Percentiles rank a stretch among this genome's conserved stretches.
Evolutionary conservation across 2,329 filamentous ascomycete genomes (phyloP).

Genomic region (Verticillium longisporum): DNA sequence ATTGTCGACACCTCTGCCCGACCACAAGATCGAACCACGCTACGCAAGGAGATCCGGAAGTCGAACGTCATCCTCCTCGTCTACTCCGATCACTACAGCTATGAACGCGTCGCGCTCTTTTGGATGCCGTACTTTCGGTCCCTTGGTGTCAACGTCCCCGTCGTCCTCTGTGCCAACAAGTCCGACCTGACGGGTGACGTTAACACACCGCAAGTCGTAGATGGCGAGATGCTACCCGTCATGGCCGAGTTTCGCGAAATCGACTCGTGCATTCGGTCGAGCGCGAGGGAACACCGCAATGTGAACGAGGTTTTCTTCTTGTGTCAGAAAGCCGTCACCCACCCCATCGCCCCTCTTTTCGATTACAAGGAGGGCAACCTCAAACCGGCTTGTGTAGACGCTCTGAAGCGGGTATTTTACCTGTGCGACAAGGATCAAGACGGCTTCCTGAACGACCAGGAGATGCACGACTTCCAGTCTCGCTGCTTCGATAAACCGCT

Average conservation of each 20-base stretch:
- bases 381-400: constrained; percentile 83
- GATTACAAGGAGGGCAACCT: constrained; percentile 87
- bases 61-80: constrained; percentile 95
- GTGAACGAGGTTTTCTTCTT: constrained; percentile 96
- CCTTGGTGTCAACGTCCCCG: constrained; percentile 95
- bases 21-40: constrained; percentile 82
- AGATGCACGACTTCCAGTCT: constrained; percentile 84
- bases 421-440: constrained; percentile 96
- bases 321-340: constrained; percentile 95
- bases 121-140: constrained; percentile 99
- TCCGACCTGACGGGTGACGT: constrained; percentile 75
- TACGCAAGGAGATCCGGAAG: constrained; percentile 92
- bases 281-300: constrained; percentile 84
- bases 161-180: constrained; percentile 96
- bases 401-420: constrained; percentile 87
- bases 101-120: constrained; percentile 92
- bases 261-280: constrained; percentile 93
- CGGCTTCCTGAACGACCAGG: constrained; percentile 80
- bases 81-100: constrained; percentile 98
- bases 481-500: constrained; percentile 90
- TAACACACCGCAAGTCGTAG: constrained; percentile 75
- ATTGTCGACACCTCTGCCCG: constrained; percentile 96
- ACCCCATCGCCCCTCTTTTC: constrained; percentile 92
- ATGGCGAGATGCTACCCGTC: constrained; percentile 96
- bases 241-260: constrained; percentile 99